Evolutionary conservation across 2,329 filamentous ascomycete species (phyloP).

Genomic region (Xylaria arbuscula): DNA sequence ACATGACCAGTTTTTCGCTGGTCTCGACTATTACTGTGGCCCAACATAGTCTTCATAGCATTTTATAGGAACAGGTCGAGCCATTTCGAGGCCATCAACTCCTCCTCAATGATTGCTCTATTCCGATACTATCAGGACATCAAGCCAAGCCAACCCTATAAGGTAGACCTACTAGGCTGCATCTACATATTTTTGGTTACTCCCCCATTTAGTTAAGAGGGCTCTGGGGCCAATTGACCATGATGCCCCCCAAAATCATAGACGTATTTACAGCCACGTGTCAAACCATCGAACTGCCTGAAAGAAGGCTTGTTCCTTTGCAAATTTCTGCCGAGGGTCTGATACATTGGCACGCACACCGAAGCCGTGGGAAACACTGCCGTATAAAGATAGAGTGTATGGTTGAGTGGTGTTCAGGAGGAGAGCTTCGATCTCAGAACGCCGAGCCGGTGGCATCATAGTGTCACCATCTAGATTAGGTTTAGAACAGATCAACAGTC

Average conservation of each 20-base stretch:
- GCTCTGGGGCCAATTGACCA: no score
- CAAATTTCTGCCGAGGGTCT: constrained; percentile 67
- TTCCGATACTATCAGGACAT: neutral
- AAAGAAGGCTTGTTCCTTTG: constrained; percentile 81
- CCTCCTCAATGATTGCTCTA: neutral
- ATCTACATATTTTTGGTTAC: no score
- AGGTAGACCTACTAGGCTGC: no score
- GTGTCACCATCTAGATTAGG: constrained; percentile 62
- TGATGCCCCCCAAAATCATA: neutral
- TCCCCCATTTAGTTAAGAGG: no score
- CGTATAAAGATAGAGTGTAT: constrained; percentile 78
- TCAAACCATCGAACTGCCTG: constrained; percentile 83
- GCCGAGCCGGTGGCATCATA: constrained; percentile 67
- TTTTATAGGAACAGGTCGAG: neutral
- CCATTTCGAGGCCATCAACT: neutral
- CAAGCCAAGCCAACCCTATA: no score
- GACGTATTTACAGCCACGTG: constrained; percentile 53
- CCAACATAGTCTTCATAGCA: constrained; percentile 19
- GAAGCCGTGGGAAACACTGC: constrained; percentile 78
- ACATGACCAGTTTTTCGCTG: constrained; percentile 44
- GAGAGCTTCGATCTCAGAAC: constrained; percentile 68
- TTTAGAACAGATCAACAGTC: constrained; percentile 16
- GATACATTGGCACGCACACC: constrained; percentile 72
- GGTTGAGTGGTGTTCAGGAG: constrained; percentile 63
- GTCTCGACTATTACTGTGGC: constrained; percentile 42